Evolutionary conservation across 2,329 filamentous ascomycete genomes (phyloP), one percentile per base, ranked within the genome.

Genomic region (Chaetomium olivaceum): DNA sequence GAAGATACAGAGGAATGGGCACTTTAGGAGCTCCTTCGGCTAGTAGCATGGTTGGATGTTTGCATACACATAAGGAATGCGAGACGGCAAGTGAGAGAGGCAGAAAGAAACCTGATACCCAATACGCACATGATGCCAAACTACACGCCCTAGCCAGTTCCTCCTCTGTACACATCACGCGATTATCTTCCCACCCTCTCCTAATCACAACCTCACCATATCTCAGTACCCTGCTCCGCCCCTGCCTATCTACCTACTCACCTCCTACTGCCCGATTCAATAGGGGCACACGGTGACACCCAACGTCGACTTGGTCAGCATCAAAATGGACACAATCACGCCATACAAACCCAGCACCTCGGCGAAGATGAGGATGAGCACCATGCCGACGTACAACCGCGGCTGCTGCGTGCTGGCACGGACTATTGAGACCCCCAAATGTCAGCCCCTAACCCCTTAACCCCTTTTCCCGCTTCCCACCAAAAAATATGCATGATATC

Each of bases 291-390:
- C 72, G 11, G 78, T 80, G 3, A 78, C 77, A 23, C 75, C 75
- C 27, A 75, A 56, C 39, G 71, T 77, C 31, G 80, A 80, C 65
- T 74, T 78, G 5, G 81, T 81, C 65, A 82, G 72, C 80, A 83
- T 81, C 58, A 84, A 71, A 61, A 84, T 82, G 21, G 78, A 77
- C 25, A 83, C 79, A 56, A 84, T 80, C 39, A 82, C 77, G 4
- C 80, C 80, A 65, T 82, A 82, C 61, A 72, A 27, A 4, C 93
- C 93, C 88, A 97, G 83, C 73, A 97, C 93, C 93, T 97, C 93
- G 73, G 93, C 93, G 85, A 97, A 97, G 94, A 97, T 97, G 82
- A 97, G 92, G 84, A 97, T 97, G 79, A 97, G 81, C 81, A 97
- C 96, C 93, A 97, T 97, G 82, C 93, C 93, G 77, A 97, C 93